Percentiles rank a stretch among this genome's conserved stretches.
Evolutionary conservation across 139 green algal species (phyloP).

Genomic region (Diplosphaera chodatii): DNA sequence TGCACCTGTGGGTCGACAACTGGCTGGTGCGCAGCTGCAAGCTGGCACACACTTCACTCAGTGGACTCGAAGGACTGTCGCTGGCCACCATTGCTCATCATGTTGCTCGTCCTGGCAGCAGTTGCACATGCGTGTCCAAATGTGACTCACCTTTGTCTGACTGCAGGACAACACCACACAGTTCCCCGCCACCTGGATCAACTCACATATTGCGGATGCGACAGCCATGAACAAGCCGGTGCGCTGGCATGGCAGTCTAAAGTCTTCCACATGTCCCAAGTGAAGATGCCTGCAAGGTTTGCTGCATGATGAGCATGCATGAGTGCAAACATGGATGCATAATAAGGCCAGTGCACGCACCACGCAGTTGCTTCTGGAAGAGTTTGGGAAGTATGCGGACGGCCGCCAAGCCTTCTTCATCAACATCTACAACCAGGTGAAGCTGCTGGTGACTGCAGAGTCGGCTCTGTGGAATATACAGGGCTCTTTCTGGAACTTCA

Average conservation of each 20-base stretch:
- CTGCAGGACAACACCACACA: constrained; percentile 1
- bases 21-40: constrained; percentile 26
- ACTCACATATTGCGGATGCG: constrained; percentile 21
- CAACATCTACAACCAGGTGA: constrained; percentile 5
- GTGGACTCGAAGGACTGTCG: neutral
- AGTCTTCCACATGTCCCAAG: too few species aligned
- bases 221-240: constrained; percentile 18
- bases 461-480: too few species aligned
- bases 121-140: too few species aligned
- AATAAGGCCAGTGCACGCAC: constrained; percentile 14
- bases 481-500: too few species aligned
- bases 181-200: constrained; percentile 39
- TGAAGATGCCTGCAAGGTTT: constrained; percentile 11
- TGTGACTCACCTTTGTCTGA: too few species aligned
- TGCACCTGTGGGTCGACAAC: constrained; percentile 54
- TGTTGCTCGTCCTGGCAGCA: too few species aligned
- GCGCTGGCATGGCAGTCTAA: too few species aligned
- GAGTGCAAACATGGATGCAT: too few species aligned
- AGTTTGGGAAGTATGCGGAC: constrained; percentile 24
- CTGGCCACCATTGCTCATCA: neutral
- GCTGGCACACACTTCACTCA: neutral
- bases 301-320: neutral
- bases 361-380: constrained; percentile 9
- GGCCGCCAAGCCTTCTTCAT: constrained; percentile 8
- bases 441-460: too few species aligned